Base-by-base conservation (phyloP, 257 asterid genomes). In the Rubia yunnanensis region DNA sequence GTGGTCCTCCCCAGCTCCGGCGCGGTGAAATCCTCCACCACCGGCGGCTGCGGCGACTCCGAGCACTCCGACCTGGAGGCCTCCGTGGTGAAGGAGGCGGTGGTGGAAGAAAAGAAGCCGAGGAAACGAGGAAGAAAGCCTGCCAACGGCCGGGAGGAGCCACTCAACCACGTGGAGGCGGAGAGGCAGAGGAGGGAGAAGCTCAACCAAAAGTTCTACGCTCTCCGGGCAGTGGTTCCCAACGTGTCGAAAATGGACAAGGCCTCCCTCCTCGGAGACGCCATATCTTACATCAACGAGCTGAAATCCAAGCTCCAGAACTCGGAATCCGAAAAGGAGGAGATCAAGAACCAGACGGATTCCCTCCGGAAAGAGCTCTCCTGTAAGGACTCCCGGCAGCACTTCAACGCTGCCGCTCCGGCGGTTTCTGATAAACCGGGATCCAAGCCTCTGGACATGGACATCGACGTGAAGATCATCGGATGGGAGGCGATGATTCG, bases 131-230 rank as follows among this genome's bases (percentile, higher is more conserved):
- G 98, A 5, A 75, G 96, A 61, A 91, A 88, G 67, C 98, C 98
- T 0, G 96, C 96, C 0, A 88, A 91, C 23, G 98, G 98, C 24
- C 71, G 98, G 39, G 96, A 86, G 68, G 96, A 91, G 84, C 97
- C 97, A 0, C 63, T 91, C 55, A 91, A 91, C 68, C 98, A 91
- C 27, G 98, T 91, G 13, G 98, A 91, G 62, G 98, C 98, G 0
- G 98, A 91, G 87, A 70, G 98, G 77, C 98, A 91, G 75, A 80
- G 98, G 79, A 74, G 98, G 72, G 98, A 91, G 86, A 91, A 91
- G 72, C 50, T 91, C 69, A 91, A 91, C 70, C 98, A 91, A 73
- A 75, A 77, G 53, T 91, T 91, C 73, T 88, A 91, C 57, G 86
- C 96, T 1, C 85, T 91, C 3, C 56, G 97, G 66, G 96, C 97